Evolutionary conservation across 352 stramenopile genomes (phyloP).

Genomic region (Globisporangium nodosum): DNA sequence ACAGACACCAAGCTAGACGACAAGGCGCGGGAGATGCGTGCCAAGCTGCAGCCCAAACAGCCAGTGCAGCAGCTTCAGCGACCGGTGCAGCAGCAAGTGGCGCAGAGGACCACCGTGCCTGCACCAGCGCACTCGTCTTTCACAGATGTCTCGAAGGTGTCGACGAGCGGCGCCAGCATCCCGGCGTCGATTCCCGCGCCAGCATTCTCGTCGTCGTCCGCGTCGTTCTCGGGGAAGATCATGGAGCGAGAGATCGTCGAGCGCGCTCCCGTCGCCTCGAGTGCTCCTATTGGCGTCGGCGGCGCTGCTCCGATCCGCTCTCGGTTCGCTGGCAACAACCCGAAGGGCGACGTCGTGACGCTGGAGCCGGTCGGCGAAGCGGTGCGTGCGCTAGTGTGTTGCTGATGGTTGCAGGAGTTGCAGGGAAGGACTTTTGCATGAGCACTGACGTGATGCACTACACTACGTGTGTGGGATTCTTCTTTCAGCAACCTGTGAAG

Average conservation of each 20-base stretch:
- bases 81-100: neutral
- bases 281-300: conserved; percentile 4
- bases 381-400: conserved; percentile 27
- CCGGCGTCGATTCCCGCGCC: conserved; percentile 10
- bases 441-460: neutral
- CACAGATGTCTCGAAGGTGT: conserved; percentile 6
- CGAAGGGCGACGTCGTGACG: conserved; percentile 55
- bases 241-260: conserved; percentile 57
- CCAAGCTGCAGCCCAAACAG: conserved; percentile 15
- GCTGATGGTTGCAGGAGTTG: neutral
- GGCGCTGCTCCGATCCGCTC: conserved; percentile 25
- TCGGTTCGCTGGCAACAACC: conserved; percentile 64
- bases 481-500: conserved; percentile 66
- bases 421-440: neutral
- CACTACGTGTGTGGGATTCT: conserved; percentile 1
- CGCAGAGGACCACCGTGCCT: neutral
- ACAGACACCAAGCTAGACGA: conserved; percentile 57
- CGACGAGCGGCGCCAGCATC: neutral
- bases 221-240: conserved; percentile 71
- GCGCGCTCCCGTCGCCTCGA: conserved; percentile 3
- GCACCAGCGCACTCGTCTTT: conserved; percentile 6
- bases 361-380: conserved; percentile 71
- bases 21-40: conserved; percentile 65
- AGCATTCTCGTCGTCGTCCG: conserved; percentile 23
- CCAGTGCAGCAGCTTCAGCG: conserved; percentile 5